Base-by-base conservation (phyloP, 805 yeast genomes). In the Wickerhamiella bombiphila region DNA sequence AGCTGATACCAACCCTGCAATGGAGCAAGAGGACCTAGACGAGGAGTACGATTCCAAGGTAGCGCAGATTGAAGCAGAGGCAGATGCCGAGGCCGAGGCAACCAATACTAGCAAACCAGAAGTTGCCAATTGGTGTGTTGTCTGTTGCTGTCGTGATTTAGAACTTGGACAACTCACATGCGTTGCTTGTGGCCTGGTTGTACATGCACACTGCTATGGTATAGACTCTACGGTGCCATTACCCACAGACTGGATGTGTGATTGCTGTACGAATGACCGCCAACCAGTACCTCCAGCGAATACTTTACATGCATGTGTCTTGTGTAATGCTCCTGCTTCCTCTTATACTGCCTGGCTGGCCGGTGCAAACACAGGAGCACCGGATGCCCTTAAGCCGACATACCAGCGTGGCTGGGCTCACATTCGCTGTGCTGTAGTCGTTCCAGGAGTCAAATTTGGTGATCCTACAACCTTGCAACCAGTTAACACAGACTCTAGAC, bases 221-320 rank as follows among this genome's bases (percentile, higher is more conserved):
- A 19, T 15, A 4, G 4, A 14, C 16, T 17, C 11, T 76, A 85
- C 52, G 59, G 57, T 13, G 39, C 57, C 13, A n/a, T 2, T 11
- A 3, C 29, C 9, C 19, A 13, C 31, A 15, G 21, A 11, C 56
- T 91, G 43, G 69, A 68, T 43, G 69, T 79, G 39, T 72, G 73
- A 47, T 72, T 80, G 58, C 70, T 76, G 30, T 62, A 80, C 16
- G 53, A 88, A 50, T 76, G 78, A 22, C 80, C 93, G 94, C 65
- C 21, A 11, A 13, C 24, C 24, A 2, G 15, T 24, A 14, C 19
- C 29, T 3, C 18, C 21, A 17, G 26, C 33, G 22, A 44, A 38
- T 75, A 80, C 49, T 45, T 56, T 2, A 20, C 43, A 45, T 20
- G 37, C 38, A 18, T 46, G 50, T 18, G 31, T 20, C 4, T 33